Evolutionary conservation across 176 grass and related monocot genomes (phyloP).

Genomic region (Phragmites australis): DNA sequence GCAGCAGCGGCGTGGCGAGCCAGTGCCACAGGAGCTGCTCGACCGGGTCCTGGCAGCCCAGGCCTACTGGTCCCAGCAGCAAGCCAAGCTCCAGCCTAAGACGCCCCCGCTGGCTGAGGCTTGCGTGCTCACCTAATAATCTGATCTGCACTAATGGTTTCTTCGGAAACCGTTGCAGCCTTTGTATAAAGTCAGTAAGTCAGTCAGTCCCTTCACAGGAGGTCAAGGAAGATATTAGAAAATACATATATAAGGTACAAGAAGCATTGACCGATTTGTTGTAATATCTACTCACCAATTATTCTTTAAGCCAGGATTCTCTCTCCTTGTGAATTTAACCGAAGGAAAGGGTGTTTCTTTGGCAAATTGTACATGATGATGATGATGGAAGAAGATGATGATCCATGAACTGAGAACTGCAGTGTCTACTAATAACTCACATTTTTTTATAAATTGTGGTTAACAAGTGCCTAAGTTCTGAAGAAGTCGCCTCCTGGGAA

Average conservation of each 20-base stretch:
- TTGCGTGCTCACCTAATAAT: constrained; percentile 69
- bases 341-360: constrained; percentile 68
- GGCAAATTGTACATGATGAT: constrained; percentile 64
- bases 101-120: constrained; percentile 61
- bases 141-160: constrained; percentile 47
- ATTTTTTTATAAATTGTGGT: constrained; percentile 52
- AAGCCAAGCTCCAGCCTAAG: constrained; percentile 94
- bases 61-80: constrained; percentile 90
- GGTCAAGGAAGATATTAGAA: constrained; percentile 59
- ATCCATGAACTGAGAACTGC: constrained; percentile 70
- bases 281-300: constrained; percentile 83
- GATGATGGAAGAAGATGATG: constrained; percentile 50
- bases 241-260: constrained; percentile 70
- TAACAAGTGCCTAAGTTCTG: not conserved
- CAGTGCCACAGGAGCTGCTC: constrained; percentile 89
- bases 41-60: constrained; percentile 88
- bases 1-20: constrained; percentile 90
- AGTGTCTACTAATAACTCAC: constrained; percentile 56
- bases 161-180: constrained; percentile 50
- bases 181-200: constrained; percentile 73
- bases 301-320: constrained; percentile 79
- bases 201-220: constrained; percentile 57
- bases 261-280: constrained; percentile 92
- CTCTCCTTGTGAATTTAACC: constrained; percentile 80
- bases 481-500: constrained; percentile 6